These are phyloP conservation scores for Dactylonectria macrodidyma DNA, from an alignment of 2,329 filamentous ascomycete genomes.

Conservation along the genomic window DNA sequence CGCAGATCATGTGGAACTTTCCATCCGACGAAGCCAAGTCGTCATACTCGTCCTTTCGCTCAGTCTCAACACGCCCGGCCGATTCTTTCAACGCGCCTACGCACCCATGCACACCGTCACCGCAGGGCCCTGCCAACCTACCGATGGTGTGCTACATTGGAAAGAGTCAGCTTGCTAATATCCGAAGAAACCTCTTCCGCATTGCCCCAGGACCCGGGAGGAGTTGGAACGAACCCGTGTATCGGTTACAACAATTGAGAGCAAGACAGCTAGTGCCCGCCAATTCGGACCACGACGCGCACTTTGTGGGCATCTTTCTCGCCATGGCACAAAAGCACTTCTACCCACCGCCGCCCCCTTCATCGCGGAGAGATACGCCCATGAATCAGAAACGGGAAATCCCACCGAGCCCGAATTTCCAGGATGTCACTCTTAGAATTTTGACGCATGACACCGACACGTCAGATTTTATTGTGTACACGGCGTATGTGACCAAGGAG, in stretches of 20 bases:
- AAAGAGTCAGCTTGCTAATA: slow-evolving; percentile 60
- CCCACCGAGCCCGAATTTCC: slow-evolving; percentile 54
- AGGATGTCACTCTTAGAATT: slow-evolving; percentile 65
- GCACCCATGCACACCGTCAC: slow-evolving; percentile 39
- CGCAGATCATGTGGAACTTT: slow-evolving; percentile 66
- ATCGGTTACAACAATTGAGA: slow-evolving; percentile 62
- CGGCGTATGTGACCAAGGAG: slow-evolving; percentile 61
- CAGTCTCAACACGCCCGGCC: slow-evolving; percentile 55
- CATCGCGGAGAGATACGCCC: slow-evolving; percentile 45
- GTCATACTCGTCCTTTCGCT: slow-evolving; percentile 52
- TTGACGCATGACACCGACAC: slow-evolving; percentile 65
- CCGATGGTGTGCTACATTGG: slow-evolving; percentile 64
- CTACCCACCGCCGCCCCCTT: slow-evolving; percentile 53
- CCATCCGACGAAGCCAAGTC: slow-evolving; percentile 44
- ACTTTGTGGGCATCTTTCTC: slow-evolving; percentile 67
- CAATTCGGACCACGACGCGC: slow-evolving; percentile 66
- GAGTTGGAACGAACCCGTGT: slow-evolving; percentile 63
- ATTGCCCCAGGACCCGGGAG: slow-evolving; percentile 58
- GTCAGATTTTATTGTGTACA: slow-evolving; percentile 69
- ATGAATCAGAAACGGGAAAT: slow-evolving; percentile 42
- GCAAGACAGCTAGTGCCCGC: slow-evolving; percentile 63
- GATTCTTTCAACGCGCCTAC: slow-evolving; percentile 49
- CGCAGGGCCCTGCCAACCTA: slow-evolving; percentile 42
- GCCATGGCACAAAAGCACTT: slow-evolving; percentile 71
- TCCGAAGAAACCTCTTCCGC: slow-evolving; percentile 64